Percentiles rank a stretch among this genome's conserved stretches.
Evolutionary conservation across 176 grass and related monocot species (phyloP).

Genomic region (Oryza brachyantha): DNA sequence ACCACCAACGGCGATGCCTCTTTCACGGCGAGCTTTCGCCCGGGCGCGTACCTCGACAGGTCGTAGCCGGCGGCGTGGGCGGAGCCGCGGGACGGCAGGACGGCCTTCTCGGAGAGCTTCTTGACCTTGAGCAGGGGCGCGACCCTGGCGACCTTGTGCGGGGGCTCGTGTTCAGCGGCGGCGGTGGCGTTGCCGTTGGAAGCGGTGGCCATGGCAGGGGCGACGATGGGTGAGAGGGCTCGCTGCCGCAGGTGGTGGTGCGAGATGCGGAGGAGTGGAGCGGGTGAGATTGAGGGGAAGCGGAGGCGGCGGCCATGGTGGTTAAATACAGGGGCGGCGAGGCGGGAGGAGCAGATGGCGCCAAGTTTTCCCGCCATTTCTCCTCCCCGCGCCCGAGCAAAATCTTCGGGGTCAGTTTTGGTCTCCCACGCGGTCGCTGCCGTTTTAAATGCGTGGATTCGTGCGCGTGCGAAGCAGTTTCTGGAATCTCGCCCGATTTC

Average conservation of each 20-base stretch:
- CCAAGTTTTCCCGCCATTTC: slow-evolving; percentile 58
- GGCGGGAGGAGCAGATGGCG: slow-evolving; percentile 45
- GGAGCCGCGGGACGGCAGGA: slow-evolving; percentile 74
- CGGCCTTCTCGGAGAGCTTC: slow-evolving; percentile 76
- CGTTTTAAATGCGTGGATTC: neutral
- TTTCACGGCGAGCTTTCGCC: neutral
- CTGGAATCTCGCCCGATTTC: neutral
- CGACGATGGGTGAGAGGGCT: neutral
- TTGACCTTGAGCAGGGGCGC: slow-evolving; percentile 62
- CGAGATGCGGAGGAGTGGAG: neutral
- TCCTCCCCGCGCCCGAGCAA: neutral
- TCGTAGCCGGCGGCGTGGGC: slow-evolving; percentile 81
- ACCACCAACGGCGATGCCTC: neutral
- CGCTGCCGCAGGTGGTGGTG: neutral
- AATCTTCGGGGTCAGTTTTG: neutral
- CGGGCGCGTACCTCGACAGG: slow-evolving; percentile 59
- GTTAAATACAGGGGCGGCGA: slow-evolving; percentile 28
- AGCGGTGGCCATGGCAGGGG: slow-evolving; percentile 31
- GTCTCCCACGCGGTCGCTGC: neutral
- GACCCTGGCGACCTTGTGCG: slow-evolving; percentile 50
- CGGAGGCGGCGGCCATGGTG: neutral
- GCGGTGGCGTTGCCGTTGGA: slow-evolving; percentile 30
- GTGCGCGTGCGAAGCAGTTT: neutral
- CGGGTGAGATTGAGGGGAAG: neutral
- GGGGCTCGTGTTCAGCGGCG: slow-evolving; percentile 40